Base-by-base conservation (phyloP, 78 protist genomes). In the Planoprotostelium fungivorum region DNA sequence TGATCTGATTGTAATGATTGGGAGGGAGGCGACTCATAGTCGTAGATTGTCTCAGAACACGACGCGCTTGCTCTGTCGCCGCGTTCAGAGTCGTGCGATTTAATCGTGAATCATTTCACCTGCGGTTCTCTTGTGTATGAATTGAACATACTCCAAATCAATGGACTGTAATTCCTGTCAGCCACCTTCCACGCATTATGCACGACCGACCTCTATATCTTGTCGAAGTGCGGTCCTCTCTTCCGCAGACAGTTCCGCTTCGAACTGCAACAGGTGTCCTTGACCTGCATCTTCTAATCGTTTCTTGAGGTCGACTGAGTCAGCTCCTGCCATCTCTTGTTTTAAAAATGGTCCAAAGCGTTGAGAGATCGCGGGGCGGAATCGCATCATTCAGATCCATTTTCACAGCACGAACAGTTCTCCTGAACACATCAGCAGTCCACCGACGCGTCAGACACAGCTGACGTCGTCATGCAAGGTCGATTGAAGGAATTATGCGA, bases 281-380 rank as follows among this genome's bases (percentile, higher is more conserved):
- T 95, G 97, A 0, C 96, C 97, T 29, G 93, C 94, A 31, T 87
- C 91, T 34, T 91, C 93, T 90, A 91, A 93, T 84, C 89, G 63
- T 1, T 91, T n/a, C n/a, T n/a, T n/a, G n/a, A n/a, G n/a, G n/a
- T n/a, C n/a, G n/a, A n/a, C n/a, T n/a, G n/a, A n/a, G n/a, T n/a
- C n/a, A n/a, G n/a, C n/a, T n/a, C n/a, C n/a, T n/a, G n/a, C n/a
- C n/a, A n/a, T n/a, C n/a, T n/a, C n/a, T n/a, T n/a, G n/a, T n/a
- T n/a, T n/a, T n/a, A n/a, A n/a, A n/a, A n/a, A n/a, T n/a, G n/a
- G n/a, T n/a, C n/a, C n/a, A n/a, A n/a, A n/a, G n/a, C n/a, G n/a
- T n/a, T n/a, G n/a, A n/a, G n/a, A n/a, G n/a, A n/a, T n/a, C n/a
- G n/a, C n/a, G n/a, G n/a, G n/a, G n/a, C n/a, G n/a, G n/a, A n/a